Evolutionary conservation across 768 basidiomycete species (phyloP).

Genomic region (Suillus subalutaceus): DNA sequence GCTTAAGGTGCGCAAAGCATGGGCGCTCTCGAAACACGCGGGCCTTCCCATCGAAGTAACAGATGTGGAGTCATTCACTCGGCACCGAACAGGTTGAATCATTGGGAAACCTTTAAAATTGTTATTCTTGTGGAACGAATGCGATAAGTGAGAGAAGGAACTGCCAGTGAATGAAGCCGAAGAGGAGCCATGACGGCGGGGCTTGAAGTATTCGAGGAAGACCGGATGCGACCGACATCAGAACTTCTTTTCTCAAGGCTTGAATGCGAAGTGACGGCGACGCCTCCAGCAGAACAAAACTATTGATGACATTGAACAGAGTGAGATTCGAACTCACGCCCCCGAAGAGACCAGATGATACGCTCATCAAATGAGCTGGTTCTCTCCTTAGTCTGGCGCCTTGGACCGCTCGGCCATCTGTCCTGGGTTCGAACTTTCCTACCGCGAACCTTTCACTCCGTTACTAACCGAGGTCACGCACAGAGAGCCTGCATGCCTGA

Average conservation of each 20-base stretch:
- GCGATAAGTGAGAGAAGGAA: no score
- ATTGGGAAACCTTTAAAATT: no score
- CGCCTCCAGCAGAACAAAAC: no score
- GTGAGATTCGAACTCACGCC: conserved; percentile 39
- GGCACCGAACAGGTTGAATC: neutral
- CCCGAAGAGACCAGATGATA: conserved; percentile 9
- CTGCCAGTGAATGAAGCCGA: no score
- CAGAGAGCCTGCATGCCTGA: no score
- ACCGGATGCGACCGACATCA: no score
- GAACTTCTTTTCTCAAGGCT: no score
- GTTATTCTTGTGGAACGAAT: no score
- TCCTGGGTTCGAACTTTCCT: conserved; percentile 25
- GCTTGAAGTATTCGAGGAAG: no score
- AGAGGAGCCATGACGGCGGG: no score
- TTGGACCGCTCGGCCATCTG: conserved; percentile 90
- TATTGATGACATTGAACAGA: conserved; percentile 25
- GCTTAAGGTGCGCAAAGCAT: neutral
- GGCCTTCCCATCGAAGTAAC: conserved; percentile 74
- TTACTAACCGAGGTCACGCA: no score
- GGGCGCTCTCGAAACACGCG: conserved; percentile 65
- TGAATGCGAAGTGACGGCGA: no score
- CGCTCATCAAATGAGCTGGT: neutral
- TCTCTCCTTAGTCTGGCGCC: conserved; percentile 80
- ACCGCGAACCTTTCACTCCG: neutral
- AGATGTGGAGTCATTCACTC: conserved; percentile 45